A percentile compares a stretch with the other conserved stretches of the same genome.
phyloP scores from a whole-genome alignment of 208 protist genomes.

The Leishmania tarentolae region DNA sequence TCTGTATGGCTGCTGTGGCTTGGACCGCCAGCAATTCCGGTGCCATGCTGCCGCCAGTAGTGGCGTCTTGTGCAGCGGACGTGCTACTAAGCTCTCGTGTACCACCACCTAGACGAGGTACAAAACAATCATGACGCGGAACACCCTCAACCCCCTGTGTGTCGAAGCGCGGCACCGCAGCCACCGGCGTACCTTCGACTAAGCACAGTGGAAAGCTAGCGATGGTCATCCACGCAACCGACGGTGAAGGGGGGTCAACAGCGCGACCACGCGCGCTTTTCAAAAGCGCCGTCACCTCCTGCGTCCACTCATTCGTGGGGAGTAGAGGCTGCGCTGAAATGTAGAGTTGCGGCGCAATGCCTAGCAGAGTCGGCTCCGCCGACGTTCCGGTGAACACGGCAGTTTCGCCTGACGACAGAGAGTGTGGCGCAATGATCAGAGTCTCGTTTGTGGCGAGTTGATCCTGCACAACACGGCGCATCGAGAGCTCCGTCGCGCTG shows the following conservation, averaged over 20 bases:
- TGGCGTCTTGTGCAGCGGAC: background rate
- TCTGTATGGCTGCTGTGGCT: background rate
- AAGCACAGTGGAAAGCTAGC: constrained; percentile 15
- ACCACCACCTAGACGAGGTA: constrained; percentile 8
- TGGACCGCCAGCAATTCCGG: background rate
- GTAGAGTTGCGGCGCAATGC: constrained; percentile 9
- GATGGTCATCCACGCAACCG: constrained; percentile 20
- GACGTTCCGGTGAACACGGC: too few relatives aligned
- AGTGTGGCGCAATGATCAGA: constrained; percentile 7
- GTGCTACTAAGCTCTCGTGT: background rate
- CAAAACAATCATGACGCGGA: constrained; percentile 22
- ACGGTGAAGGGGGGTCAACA: background rate
- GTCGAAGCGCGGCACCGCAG: constrained; percentile 18
- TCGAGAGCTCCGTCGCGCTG: background rate
- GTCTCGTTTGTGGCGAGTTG: constrained; percentile 18
- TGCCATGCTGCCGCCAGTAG: background rate
- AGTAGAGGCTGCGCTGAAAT: constrained; percentile 18
- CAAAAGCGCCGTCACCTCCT: background rate
- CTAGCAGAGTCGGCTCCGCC: background rate
- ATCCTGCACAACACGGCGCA: background rate
- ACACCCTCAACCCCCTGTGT: constrained; percentile 13
- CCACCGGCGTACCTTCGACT: constrained; percentile 2
- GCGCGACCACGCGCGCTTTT: background rate
- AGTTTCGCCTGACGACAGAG: background rate
- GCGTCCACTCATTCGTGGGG: background rate